These are phyloP conservation scores for Pseudocercospora fijiensis DNA, from an alignment of 2,329 filamentous ascomycete genomes.

Conservation along the genomic window DNA sequence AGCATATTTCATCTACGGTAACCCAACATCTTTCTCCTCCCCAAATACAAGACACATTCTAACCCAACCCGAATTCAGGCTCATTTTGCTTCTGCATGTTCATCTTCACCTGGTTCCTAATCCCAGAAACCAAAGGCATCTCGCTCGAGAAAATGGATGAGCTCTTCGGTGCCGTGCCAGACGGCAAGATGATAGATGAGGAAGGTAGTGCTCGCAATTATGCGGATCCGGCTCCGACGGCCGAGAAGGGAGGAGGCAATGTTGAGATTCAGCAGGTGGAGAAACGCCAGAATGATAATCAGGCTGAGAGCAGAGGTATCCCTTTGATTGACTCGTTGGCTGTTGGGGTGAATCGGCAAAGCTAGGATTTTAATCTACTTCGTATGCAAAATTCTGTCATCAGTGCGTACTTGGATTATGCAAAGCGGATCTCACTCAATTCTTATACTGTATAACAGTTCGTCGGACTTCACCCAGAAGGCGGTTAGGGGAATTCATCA, in stretches of 20 bases:
- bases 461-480: no score
- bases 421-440: no score
- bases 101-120: slow-evolving; percentile 61
- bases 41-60: slow-evolving; percentile 42
- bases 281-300: background rate
- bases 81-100: slow-evolving; percentile 66
- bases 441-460: no score
- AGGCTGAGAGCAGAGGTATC: no score
- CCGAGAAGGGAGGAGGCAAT: background rate
- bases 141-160: slow-evolving; percentile 47
- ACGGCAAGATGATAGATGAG: slow-evolving; percentile 14
- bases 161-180: slow-evolving; percentile 43
- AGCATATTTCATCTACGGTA: slow-evolving; percentile 40
- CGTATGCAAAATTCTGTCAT: no score
- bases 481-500: no score
- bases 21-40: slow-evolving; percentile 41
- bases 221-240: background rate
- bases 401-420: no score
- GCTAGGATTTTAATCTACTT: no score
- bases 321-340: no score
- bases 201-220: background rate
- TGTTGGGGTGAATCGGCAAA: no score
- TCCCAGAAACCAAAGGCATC: slow-evolving; percentile 56
- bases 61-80: slow-evolving; percentile 71
- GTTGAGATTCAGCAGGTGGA: slow-evolving; percentile 5